These are phyloP conservation scores for Mrakia frigida DNA, from an alignment of 768 basidiomycete genomes.

Conservation along the genomic window DNA sequence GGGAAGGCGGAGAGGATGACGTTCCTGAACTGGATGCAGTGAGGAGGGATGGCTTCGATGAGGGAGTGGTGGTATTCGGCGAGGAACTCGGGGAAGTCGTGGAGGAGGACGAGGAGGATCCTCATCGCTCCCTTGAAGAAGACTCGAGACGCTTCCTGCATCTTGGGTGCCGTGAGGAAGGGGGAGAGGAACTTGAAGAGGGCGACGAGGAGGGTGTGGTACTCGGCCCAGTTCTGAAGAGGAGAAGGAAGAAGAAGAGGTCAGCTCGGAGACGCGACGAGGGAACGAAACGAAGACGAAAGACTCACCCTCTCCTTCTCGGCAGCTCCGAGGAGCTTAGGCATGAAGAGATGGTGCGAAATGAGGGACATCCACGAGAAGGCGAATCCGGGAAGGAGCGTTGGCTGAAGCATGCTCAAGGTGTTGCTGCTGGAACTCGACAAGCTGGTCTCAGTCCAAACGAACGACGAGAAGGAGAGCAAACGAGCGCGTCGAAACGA, in stretches of 20 bases:
- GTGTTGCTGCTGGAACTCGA: slow-evolving; percentile 85
- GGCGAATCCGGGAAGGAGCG: slow-evolving; percentile 94
- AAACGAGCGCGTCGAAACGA: background rate
- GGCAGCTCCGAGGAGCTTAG: slow-evolving; percentile 70
- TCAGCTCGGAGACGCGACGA: background rate
- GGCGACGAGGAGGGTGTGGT: slow-evolving; percentile 87
- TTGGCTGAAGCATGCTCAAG: slow-evolving; percentile 90
- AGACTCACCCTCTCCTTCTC: slow-evolving; percentile 73
- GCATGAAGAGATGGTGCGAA: slow-evolving; percentile 96
- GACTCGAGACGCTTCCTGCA: slow-evolving; percentile 72
- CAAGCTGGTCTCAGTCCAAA: slow-evolving; percentile 43
- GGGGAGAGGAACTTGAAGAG: slow-evolving; percentile 92
- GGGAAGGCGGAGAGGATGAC: slow-evolving; percentile 96
- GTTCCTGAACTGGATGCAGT: slow-evolving; percentile 93
- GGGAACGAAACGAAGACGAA: background rate
- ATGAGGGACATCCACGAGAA: slow-evolving; percentile 97
- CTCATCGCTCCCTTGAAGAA: slow-evolving; percentile 87
- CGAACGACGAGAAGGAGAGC: background rate
- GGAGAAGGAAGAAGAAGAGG: background rate
- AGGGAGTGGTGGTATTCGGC: slow-evolving; percentile 95
- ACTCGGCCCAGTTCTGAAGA: slow-evolving; percentile 80
- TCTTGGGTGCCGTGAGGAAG: slow-evolving; percentile 71
- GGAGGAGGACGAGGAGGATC: slow-evolving; percentile 86
- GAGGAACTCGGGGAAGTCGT: slow-evolving; percentile 98
- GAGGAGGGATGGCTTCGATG: slow-evolving; percentile 83